These are phyloP conservation scores for Aspergillus sp. DNA, from an alignment of 2,329 filamentous ascomycete genomes.

Conservation along the genomic window DNA sequence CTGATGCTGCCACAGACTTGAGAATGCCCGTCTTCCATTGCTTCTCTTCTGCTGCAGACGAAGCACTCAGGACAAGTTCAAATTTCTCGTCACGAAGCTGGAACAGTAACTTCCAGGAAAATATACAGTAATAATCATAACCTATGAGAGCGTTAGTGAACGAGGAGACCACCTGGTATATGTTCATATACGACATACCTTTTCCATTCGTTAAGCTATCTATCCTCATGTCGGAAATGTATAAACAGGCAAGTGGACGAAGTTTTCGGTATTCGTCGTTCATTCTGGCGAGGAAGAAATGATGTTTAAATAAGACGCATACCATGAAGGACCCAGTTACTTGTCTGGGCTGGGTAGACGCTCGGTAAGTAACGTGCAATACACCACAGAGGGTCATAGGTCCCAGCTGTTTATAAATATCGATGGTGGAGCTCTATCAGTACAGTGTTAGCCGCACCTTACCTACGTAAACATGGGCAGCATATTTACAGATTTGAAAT, in stretches of 20 bases:
- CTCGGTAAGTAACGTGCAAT: slow-evolving; percentile 80
- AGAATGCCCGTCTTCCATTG: slow-evolving; percentile 74
- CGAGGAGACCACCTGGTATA: neutral
- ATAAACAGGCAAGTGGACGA: slow-evolving; percentile 71
- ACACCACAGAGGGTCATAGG: slow-evolving; percentile 79
- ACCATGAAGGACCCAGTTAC: slow-evolving; percentile 80
- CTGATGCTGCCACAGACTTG: slow-evolving; percentile 51
- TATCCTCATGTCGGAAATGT: slow-evolving; percentile 49
- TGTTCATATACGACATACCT: slow-evolving; percentile 32
- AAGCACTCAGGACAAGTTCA: slow-evolving; percentile 85
- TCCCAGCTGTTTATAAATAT: slow-evolving; percentile 75
- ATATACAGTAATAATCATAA: slow-evolving; percentile 79
- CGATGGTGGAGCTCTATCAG: slow-evolving; percentile 34
- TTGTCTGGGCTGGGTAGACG: slow-evolving; percentile 48
- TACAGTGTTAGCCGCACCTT: slow-evolving; percentile 11
- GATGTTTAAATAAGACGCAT: slow-evolving; percentile 78
- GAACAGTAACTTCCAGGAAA: slow-evolving; percentile 91
- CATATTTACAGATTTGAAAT: slow-evolving; percentile 63
- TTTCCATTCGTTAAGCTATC: slow-evolving; percentile 35
- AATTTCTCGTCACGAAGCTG: slow-evolving; percentile 73
- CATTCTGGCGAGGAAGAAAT: slow-evolving; percentile 72
- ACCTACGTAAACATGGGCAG: neutral
- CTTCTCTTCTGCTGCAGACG: slow-evolving; percentile 73
- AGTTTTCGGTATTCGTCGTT: slow-evolving; percentile 67
- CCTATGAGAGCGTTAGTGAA: slow-evolving; percentile 53